Evolutionary conservation across 768 basidiomycete species (phyloP), one percentile per base, ranked within the genome.

Genomic region (Tulasnella sp.): DNA sequence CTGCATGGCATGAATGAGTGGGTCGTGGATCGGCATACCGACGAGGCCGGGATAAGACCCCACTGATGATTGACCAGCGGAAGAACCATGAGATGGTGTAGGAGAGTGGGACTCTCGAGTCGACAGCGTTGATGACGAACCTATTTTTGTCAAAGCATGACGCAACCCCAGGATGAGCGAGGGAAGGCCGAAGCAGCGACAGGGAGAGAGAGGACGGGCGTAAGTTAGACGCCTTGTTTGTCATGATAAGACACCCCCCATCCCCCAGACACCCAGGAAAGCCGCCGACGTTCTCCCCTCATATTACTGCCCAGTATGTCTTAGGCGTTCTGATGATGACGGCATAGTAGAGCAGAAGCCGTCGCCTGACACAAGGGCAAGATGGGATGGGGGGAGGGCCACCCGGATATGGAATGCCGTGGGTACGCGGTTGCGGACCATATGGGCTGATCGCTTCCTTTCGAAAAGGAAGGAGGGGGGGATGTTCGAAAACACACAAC

Each of bases 101-200:
- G 75, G 57, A 18, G 75, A 57, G 75, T 57, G 61, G 61, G 75
- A 76, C 32, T 26, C 51, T 15, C 51, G 48, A 44, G 46, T 55
- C 35, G 46, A 57, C 29, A 44, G 55, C 55, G 42, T 40, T 61
- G 61, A 76, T 39, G 55, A 76, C 40, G 61, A 67, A 67, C 61
- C 61, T 67, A 13, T 67, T 35, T 67, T 67, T 29, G 61, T 67
- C 26, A 76, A 76, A 16, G 29, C 29, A 57, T 16, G 57, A 67
- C 32, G 10, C 29, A 40, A 37, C 13, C 18, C 18, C 23, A n/a
- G 18, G 57, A 37, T 16, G 35, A 35, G 20, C 11, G 26, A 76
- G 18, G 48, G 48, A 57, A 7, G 57, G 48, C n/a, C n/a, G 7
- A 7, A 9, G 29, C 61, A 18, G 5, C 7, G 70, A 57, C n/a